These are phyloP conservation scores for Aphanoascus verrucosus DNA, from an alignment of 2,329 filamentous ascomycete species.

Conservation along the genomic window DNA sequence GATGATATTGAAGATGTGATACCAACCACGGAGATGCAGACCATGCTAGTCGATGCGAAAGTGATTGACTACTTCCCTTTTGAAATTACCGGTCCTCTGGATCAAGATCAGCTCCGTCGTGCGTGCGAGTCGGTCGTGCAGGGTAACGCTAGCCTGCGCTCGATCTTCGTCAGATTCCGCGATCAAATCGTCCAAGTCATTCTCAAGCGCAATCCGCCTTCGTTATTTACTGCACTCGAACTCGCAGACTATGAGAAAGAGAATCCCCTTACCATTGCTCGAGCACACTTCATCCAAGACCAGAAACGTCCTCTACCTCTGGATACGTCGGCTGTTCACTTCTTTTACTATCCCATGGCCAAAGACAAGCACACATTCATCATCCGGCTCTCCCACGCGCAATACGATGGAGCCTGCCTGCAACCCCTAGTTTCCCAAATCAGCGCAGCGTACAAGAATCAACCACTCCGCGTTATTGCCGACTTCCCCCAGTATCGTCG, in stretches of 20 bases:
- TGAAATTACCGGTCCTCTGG: background rate
- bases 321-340: too few species aligned
- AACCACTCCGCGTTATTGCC: constrained; percentile 18
- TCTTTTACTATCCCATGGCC: background rate
- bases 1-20: background rate
- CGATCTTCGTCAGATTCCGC: background rate
- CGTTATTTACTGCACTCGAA: background rate
- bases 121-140: constrained; percentile 3
- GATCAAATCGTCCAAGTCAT: background rate
- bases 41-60: background rate
- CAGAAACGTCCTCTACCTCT: background rate
- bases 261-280: background rate
- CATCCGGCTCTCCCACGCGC: constrained; percentile 51
- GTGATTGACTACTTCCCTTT: background rate
- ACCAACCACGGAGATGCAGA: background rate
- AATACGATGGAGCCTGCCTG: constrained; percentile 54
- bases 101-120: background rate
- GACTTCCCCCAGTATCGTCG: constrained; percentile 23
- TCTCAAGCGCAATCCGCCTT: background rate
- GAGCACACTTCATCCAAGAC: background rate
- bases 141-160: constrained; percentile 6
- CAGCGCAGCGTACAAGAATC: constrained; percentile 35
- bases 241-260: constrained; percentile 29
- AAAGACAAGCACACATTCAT: constrained; percentile 21
- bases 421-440: constrained; percentile 46